These are phyloP conservation scores for Aspergillus asperescens DNA, from an alignment of 495 filamentous ascomycete species.

Conservation along the genomic window DNA sequence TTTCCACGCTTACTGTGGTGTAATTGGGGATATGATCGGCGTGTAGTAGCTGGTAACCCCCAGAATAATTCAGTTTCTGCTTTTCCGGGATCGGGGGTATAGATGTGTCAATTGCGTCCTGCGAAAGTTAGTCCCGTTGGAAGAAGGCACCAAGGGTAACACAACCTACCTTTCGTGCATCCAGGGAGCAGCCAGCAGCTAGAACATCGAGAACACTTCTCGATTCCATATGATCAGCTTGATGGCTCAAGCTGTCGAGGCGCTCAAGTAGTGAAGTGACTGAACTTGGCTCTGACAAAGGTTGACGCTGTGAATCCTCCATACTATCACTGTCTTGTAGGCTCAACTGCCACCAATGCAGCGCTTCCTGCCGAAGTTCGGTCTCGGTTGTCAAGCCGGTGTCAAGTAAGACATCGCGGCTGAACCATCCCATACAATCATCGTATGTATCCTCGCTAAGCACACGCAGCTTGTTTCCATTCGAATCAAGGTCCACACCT, in stretches of 20 bases:
- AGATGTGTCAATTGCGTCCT: constrained; percentile 56
- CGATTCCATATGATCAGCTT: constrained; percentile 31
- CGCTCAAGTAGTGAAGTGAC: constrained; percentile 21
- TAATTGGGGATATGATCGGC: constrained; percentile 40
- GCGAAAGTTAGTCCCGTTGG: constrained; percentile 22
- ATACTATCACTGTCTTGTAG: constrained; percentile 33
- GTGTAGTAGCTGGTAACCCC: constrained; percentile 58
- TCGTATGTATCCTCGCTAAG: constrained; percentile 78
- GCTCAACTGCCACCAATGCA: constrained; percentile 38
- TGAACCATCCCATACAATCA: constrained; percentile 71
- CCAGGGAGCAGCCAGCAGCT: constrained; percentile 26
- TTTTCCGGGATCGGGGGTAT: constrained; percentile 55
- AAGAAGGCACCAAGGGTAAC: background rate
- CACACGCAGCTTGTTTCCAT: constrained; percentile 65
- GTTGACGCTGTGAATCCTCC: constrained; percentile 3
- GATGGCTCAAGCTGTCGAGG: constrained; percentile 26
- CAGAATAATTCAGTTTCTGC: constrained; percentile 56
- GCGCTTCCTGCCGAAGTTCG: constrained; percentile 31
- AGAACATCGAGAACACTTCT: constrained; percentile 39
- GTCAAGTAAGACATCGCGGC: constrained; percentile 46
- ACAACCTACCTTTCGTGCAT: constrained; percentile 27
- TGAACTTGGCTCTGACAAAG: background rate
- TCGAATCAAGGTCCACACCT: constrained; percentile 59
- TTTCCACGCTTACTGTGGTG: constrained; percentile 28
- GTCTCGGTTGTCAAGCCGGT: constrained; percentile 20